Evolutionary conservation across 148 eudicot species (phyloP), one percentile per base, ranked within the genome.

Genomic region (Vaccinium darrowii): DNA sequence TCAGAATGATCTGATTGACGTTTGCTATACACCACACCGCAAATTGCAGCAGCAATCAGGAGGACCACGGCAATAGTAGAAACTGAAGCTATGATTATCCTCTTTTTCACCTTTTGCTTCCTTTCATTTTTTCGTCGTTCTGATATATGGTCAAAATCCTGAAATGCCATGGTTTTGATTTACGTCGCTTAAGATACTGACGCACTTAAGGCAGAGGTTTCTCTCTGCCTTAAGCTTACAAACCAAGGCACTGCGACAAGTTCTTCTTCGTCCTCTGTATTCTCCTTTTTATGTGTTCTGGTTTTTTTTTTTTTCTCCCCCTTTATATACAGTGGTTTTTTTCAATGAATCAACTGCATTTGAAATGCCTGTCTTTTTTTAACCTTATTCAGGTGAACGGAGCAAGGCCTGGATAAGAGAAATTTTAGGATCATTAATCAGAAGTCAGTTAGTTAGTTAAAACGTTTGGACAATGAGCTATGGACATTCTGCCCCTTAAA

Each of bases 141-240:
- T 13, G 97, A 89, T 80, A 94, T 52, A 19, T 91, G 92, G 75
- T 93, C 92, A 27, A 94, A 94, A 82, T 91, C 95, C 85, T 94
- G 93, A 86, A 94, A 94, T 33, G 97, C 97, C 97, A 94, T 94
- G 33, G 8, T 76, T 76, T 50, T 76, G 57, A 19, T 49, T 49
- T 49, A 12, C 57, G 14, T n/a, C 2, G 56, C 56, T 21, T 76
- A 33, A 18, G 78, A 43, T 9, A n/a, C 4, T 49, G 56, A 76
- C 13, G 3, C 25, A 76, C 80, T 52, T 50, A 23, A 76, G 80
- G 80, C 80, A 76, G 80, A 76, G 80, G 57, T n/a, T 50, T 75
- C 78, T 75, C 75, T 76, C 80, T 76, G 80, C 80, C 80, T 76
- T 78, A 62, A 27, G 76, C 57, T 60, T 62, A 62, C 67, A 43